Conservation (phyloP, 177 flowering plant genomes). For the Vitis hybrid region DNA sequence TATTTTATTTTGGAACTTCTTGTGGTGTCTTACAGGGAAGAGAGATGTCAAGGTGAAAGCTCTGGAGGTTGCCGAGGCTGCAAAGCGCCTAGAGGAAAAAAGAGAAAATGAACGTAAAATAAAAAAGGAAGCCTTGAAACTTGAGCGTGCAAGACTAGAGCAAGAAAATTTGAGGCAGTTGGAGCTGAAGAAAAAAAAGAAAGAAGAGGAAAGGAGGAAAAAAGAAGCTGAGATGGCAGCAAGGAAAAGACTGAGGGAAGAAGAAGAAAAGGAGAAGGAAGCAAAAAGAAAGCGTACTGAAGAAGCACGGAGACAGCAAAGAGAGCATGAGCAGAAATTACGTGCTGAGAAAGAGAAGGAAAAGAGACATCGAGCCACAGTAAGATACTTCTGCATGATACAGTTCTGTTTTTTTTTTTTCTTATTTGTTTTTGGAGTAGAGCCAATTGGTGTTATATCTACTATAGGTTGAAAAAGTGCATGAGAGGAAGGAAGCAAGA, state of each 20-base stretch:
- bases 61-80: slow-evolving; percentile 87
- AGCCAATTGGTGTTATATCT: slow-evolving; percentile 9
- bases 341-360: slow-evolving; percentile 48
- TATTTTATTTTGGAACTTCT: not conserved
- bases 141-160: slow-evolving; percentile 68
- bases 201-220: slow-evolving; percentile 73
- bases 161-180: slow-evolving; percentile 59
- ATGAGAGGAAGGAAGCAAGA: slow-evolving; percentile 32
- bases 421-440: not conserved
- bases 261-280: slow-evolving; percentile 66
- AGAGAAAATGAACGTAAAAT: slow-evolving; percentile 81
- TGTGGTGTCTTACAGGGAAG: slow-evolving; percentile 50
- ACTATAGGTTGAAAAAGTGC: slow-evolving; percentile 38
- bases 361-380: slow-evolving; percentile 27
- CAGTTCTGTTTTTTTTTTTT: not conserved
- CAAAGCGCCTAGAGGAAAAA: slow-evolving; percentile 74
- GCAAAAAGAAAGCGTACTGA: slow-evolving; percentile 63
- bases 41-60: slow-evolving; percentile 90
- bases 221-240: slow-evolving; percentile 64
- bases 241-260: slow-evolving; percentile 79
- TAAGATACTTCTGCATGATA: slow-evolving; percentile 25
- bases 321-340: slow-evolving; percentile 47
- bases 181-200: slow-evolving; percentile 56
- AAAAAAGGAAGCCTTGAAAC: slow-evolving; percentile 83
- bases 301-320: slow-evolving; percentile 46